Percentiles rank a stretch among this genome's conserved stretches.
Evolutionary conservation across 441 rosid species (phyloP).

Genomic region (Croton setiger): DNA sequence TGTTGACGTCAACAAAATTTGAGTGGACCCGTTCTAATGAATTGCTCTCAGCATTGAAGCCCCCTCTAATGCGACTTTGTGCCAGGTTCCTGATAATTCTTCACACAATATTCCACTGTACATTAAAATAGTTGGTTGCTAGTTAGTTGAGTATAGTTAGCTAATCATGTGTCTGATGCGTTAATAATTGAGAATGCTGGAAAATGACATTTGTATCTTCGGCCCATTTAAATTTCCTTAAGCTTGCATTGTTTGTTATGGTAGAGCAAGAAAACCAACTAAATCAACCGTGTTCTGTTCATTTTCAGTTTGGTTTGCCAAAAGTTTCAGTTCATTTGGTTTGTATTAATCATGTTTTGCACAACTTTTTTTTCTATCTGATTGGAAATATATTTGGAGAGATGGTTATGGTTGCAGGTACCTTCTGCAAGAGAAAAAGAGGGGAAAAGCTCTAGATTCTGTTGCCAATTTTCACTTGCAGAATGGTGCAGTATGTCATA

Average conservation of each 20-base stretch:
- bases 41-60: conserved; percentile 50
- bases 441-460: conserved; percentile 94
- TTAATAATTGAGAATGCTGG: background rate
- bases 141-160: background rate
- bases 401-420: conserved; percentile 45
- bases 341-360: no score
- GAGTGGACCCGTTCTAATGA: conserved; percentile 59
- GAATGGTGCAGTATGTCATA: conserved; percentile 79
- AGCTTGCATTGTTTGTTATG: conserved; percentile 9
- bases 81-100: conserved; percentile 49
- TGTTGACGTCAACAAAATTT: conserved; percentile 42
- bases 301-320: no score
- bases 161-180: background rate
- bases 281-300: no score
- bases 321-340: no score
- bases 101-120: background rate
- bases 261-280: no score
- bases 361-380: no score
- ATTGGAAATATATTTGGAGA: background rate
- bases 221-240: background rate
- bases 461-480: conserved; percentile 99
- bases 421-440: conserved; percentile 86
- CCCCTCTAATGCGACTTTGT: conserved; percentile 74
- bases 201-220: background rate
- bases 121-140: background rate